Evolutionary conservation across 139 green algal genomes (phyloP).

Genomic region (Desmodesmus armatus): DNA sequence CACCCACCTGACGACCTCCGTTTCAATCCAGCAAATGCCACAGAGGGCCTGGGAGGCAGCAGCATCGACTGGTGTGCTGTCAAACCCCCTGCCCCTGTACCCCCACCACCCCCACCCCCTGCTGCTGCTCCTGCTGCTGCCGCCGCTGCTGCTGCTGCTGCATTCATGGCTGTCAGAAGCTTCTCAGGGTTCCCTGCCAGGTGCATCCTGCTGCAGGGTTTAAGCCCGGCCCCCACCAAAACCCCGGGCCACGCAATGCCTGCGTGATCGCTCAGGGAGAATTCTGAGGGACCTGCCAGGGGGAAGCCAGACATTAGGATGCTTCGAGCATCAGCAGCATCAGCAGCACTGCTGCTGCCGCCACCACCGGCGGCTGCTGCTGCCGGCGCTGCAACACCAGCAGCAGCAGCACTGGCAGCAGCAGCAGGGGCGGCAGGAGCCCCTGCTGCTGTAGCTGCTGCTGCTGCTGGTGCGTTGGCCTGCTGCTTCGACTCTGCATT

Average conservation of each 20-base stretch:
- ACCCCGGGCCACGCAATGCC: conserved; percentile 33
- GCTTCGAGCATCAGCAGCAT: too few relatives aligned
- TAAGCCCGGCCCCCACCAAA: conserved; percentile 23
- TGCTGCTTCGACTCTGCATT: neutral
- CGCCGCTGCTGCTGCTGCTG: neutral
- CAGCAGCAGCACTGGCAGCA: conserved; percentile 2
- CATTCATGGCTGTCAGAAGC: neutral
- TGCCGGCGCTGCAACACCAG: neutral
- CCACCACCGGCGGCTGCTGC: conserved; percentile 4
- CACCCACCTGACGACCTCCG: conserved; percentile 30
- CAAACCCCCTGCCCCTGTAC: neutral
- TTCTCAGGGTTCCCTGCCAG: conserved; percentile 17
- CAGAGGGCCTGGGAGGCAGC: neutral
- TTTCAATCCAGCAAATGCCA: too few relatives aligned
- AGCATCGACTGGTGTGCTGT: neutral
- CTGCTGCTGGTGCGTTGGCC: neutral
- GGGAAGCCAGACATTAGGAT: too few relatives aligned
- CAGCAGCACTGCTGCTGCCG: conserved; percentile 15
- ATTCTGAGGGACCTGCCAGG: neutral
- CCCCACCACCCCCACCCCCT: neutral
- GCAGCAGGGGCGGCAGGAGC: neutral
- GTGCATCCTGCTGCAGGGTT: conserved; percentile 5
- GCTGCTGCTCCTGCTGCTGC: neutral
- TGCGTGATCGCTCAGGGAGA: conserved; percentile 21
- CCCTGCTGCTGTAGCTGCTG: neutral